Percentiles rank a stretch among this genome's conserved stretches.
phyloP scores from a whole-genome alignment of 176 grass and related monocot species.

The Raddia distichophylla region DNA sequence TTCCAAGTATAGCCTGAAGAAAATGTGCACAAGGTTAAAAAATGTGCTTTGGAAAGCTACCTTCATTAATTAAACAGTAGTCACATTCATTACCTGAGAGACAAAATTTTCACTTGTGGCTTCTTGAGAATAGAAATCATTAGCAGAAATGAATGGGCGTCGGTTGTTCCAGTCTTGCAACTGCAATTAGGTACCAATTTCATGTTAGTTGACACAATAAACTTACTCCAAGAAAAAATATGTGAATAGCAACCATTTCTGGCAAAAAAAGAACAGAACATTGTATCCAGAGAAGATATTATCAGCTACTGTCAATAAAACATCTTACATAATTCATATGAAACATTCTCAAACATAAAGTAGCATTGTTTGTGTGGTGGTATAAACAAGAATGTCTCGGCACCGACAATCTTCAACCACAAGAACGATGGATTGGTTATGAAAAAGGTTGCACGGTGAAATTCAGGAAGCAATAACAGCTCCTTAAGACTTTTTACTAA shows the following conservation, averaged over 20 bases:
- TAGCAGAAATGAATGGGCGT: slow-evolving; percentile 78
- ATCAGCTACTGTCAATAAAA: not conserved
- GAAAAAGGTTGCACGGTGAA: not conserved
- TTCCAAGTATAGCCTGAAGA: slow-evolving; percentile 82
- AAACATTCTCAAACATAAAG: slow-evolving; percentile 19
- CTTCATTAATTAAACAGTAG: slow-evolving; percentile 41
- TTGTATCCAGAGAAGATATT: not conserved
- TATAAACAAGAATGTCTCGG: not conserved
- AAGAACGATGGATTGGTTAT: not conserved
- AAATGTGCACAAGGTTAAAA: slow-evolving; percentile 17
- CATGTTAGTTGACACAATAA: slow-evolving; percentile 36
- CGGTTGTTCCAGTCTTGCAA: slow-evolving; percentile 98
- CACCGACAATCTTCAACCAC: not conserved
- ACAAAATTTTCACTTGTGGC: slow-evolving; percentile 96
- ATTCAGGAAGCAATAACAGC: slow-evolving; percentile 21
- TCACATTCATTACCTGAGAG: slow-evolving; percentile 66
- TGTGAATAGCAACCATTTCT: slow-evolving; percentile 20
- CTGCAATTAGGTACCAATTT: slow-evolving; percentile 52
- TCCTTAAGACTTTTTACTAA: slow-evolving; percentile 16
- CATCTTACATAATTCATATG: not conserved
- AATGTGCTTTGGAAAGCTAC: slow-evolving; percentile 34
- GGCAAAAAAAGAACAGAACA: slow-evolving; percentile 11
- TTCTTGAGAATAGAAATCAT: slow-evolving; percentile 94
- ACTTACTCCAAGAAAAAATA: slow-evolving; percentile 28
- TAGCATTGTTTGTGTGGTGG: slow-evolving; percentile 10